A percentile compares a stretch with the other conserved stretches of the same genome.
Conservation (phyloP, 371 early-diverging fungal species). For the Circinella minor region DNA sequence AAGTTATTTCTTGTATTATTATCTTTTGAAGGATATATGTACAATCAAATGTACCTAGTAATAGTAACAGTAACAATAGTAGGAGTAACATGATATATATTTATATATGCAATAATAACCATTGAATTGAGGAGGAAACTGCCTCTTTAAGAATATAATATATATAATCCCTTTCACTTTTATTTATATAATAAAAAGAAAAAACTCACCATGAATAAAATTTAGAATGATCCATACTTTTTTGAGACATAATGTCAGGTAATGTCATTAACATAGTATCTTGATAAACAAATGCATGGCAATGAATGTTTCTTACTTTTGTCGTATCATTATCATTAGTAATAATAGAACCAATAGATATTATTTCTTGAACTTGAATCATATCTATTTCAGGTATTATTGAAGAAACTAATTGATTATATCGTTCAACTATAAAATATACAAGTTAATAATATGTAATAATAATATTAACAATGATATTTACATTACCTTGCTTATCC, state of each 20-base stretch:
- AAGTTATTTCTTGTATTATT: too few relatives aligned
- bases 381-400: background rate
- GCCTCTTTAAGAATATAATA: too few relatives aligned
- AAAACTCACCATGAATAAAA: constrained; percentile 10
- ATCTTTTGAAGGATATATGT: too few relatives aligned
- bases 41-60: too few relatives aligned
- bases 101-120: too few relatives aligned
- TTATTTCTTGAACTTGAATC: background rate
- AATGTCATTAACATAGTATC: constrained; percentile 10
- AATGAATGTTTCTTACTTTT: background rate
- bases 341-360: background rate
- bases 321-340: background rate
- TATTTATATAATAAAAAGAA: background rate
- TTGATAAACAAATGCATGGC: constrained; percentile 13
- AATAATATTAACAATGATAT: too few relatives aligned
- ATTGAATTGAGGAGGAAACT: too few relatives aligned
- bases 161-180: background rate
- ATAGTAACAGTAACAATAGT: too few relatives aligned
- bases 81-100: too few relatives aligned
- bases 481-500: too few relatives aligned
- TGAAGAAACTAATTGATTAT: background rate
- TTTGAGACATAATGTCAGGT: background rate
- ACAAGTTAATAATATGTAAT: too few relatives aligned
- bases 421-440: background rate
- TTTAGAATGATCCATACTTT: background rate